phyloP scores from a whole-genome alignment of 805 yeast species.

The Saturnispora saitoi region DNA sequence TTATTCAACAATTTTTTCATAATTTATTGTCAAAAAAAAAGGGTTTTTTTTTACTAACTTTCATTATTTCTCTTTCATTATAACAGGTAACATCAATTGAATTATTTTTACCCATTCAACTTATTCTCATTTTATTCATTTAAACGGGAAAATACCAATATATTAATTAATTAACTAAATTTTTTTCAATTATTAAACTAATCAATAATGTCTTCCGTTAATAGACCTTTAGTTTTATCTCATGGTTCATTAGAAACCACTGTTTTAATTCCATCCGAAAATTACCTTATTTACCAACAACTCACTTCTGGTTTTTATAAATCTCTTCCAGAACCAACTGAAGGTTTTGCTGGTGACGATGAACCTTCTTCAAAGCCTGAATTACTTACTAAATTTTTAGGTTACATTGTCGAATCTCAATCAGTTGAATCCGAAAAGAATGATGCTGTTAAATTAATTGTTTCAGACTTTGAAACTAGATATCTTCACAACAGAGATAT shows the following conservation, averaged over 20 bases:
- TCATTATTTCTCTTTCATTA: not conserved
- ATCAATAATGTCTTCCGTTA: slow-evolving; percentile 15
- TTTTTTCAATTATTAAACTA: not conserved
- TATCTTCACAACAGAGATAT: slow-evolving; percentile 72
- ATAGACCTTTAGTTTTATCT: slow-evolving; percentile 72
- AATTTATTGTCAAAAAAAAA: not conserved
- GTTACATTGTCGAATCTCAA: slow-evolving; percentile 40
- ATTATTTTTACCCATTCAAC: not conserved
- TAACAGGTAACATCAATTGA: not conserved
- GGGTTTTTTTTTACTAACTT: not conserved
- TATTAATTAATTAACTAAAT: not conserved
- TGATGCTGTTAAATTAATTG: slow-evolving; percentile 60
- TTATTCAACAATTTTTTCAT: no score
- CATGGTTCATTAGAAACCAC: slow-evolving; percentile 89
- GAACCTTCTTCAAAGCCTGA: slow-evolving; percentile 87
- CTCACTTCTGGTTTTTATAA: slow-evolving; percentile 79
- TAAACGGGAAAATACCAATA: not conserved
- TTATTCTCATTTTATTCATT: not conserved
- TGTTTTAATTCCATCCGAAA: slow-evolving; percentile 73
- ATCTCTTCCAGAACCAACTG: slow-evolving; percentile 70
- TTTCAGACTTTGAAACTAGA: slow-evolving; percentile 78
- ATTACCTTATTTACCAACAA: slow-evolving; percentile 75
- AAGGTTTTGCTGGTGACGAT: slow-evolving; percentile 74
- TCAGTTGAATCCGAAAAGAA: slow-evolving; percentile 25
- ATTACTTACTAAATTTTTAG: slow-evolving; percentile 75